A percentile compares a stretch with the other conserved stretches of the same genome.
phyloP scores from a whole-genome alignment of 169 alveolate species.

The Plasmodium cynomolgi region DNA sequence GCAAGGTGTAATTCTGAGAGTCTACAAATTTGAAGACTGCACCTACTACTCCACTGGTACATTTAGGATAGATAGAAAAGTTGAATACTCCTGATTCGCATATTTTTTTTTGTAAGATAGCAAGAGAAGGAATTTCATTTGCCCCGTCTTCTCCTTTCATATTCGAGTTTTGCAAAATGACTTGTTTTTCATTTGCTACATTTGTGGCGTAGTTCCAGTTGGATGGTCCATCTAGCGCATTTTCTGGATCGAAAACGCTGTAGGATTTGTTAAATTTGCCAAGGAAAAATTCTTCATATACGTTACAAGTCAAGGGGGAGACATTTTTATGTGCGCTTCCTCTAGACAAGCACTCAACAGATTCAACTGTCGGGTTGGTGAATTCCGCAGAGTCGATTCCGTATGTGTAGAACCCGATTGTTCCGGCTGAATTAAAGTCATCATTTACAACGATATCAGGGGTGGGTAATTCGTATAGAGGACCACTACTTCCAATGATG shows the following conservation, averaged over 20 bases:
- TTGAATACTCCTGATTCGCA: slow-evolving; percentile 85
- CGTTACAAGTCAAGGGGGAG: slow-evolving; percentile 86
- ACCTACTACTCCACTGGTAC: slow-evolving; percentile 86
- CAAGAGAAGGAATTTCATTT: slow-evolving; percentile 78
- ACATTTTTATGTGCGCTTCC: slow-evolving; percentile 81
- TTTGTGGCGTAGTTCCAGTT: slow-evolving; percentile 83
- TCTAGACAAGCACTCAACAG: slow-evolving; percentile 85
- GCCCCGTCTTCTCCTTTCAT: slow-evolving; percentile 51
- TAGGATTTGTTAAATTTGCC: slow-evolving; percentile 19
- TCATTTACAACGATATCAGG: slow-evolving; percentile 85
- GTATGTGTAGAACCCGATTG: slow-evolving; percentile 86
- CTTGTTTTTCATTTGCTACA: slow-evolving; percentile 87
- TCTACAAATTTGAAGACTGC: slow-evolving; percentile 82
- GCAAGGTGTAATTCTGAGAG: slow-evolving; percentile 83
- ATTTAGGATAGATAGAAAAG: slow-evolving; percentile 84
- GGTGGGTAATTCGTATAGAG: slow-evolving; percentile 78
- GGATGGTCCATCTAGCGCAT: slow-evolving; percentile 48
- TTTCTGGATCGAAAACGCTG: slow-evolving; percentile 21
- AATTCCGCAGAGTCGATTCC: slow-evolving; percentile 83
- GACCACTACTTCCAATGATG: slow-evolving; percentile 76
- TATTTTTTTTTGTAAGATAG: slow-evolving; percentile 81
- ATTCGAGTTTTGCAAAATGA: slow-evolving; percentile 81
- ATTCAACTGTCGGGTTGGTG: slow-evolving; percentile 78
- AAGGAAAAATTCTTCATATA: slow-evolving; percentile 64
- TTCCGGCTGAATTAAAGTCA: slow-evolving; percentile 84